Conservation (phyloP, 768 basidiomycete species). For the Trametes cinnabarina region DNA sequence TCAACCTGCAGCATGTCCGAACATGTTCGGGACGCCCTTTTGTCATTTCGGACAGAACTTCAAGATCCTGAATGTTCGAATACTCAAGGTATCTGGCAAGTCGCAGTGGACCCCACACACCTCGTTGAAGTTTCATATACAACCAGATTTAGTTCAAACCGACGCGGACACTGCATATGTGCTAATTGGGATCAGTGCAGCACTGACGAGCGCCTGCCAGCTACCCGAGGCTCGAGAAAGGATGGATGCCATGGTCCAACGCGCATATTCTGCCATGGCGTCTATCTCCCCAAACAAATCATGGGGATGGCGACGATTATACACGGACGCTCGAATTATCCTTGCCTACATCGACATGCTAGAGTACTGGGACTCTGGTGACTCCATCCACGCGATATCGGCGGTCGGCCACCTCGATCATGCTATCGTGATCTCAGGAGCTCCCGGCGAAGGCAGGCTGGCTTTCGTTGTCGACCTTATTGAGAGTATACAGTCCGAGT, state of each 20-base stretch:
- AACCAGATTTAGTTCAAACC: neutral
- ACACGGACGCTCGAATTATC: constrained; percentile 73
- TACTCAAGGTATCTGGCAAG: constrained; percentile 4
- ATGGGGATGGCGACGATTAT: constrained; percentile 62
- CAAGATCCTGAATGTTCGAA: neutral
- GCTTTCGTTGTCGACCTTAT: constrained; percentile 68
- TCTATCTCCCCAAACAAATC: constrained; percentile 32
- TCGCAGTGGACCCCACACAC: neutral
- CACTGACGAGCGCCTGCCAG: neutral
- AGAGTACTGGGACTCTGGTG: neutral
- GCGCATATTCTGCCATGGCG: constrained; percentile 53
- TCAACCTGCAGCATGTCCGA: neutral
- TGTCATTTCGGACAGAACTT: neutral
- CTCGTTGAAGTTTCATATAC: neutral
- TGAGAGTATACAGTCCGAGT: constrained; percentile 50
- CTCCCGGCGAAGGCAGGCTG: constrained; percentile 56
- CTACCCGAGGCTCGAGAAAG: neutral
- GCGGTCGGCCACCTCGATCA: constrained; percentile 67
- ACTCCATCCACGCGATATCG: constrained; percentile 33
- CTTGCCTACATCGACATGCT: constrained; percentile 42
- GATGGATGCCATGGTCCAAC: constrained; percentile 44
- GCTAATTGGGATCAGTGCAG: neutral
- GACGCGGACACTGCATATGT: neutral
- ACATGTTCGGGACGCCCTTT: neutral
- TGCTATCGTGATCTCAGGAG: constrained; percentile 82